Evolutionary conservation across 2,329 filamentous ascomycete genomes (phyloP).

Genomic region (Calonectria hongkongensis): DNA sequence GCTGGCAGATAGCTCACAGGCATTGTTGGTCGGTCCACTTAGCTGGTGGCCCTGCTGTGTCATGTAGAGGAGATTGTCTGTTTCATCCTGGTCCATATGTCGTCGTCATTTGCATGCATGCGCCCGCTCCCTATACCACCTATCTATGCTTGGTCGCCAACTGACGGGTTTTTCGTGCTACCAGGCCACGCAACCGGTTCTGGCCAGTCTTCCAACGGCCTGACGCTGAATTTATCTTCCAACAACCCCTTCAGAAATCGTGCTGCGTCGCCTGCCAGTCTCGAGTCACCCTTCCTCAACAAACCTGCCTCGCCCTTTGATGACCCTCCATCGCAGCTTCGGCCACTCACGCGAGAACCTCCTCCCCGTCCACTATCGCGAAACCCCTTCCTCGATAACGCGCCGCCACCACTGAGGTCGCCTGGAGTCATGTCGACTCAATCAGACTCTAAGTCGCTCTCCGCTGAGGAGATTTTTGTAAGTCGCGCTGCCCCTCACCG

Average conservation of each 20-base stretch:
- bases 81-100: constrained; percentile 56
- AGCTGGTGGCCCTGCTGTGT: constrained; percentile 55
- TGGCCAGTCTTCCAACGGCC: constrained; percentile 59
- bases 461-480: constrained; percentile 86
- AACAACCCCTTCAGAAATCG: constrained; percentile 90
- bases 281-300: constrained; percentile 59
- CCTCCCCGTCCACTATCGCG: constrained; percentile 82
- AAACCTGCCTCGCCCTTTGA: constrained; percentile 75
- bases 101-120: constrained; percentile 56
- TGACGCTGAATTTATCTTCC: constrained; percentile 82
- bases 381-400: constrained; percentile 84
- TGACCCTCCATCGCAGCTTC: constrained; percentile 69
- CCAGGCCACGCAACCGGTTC: constrained; percentile 51
- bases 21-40: constrained; percentile 53
- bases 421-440: constrained; percentile 70
- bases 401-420: constrained; percentile 64
- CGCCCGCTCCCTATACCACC: constrained; percentile 47
- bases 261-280: constrained; percentile 74
- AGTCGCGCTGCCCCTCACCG: constrained; percentile 63
- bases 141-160: constrained; percentile 50
- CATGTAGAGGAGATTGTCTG: constrained; percentile 59
- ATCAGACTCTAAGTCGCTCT: constrained; percentile 67
- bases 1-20: constrained; percentile 52
- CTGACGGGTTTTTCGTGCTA: constrained; percentile 53
- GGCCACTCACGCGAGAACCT: constrained; percentile 83